Base-by-base conservation (phyloP, 116 monocot species). In the Papilionanthe hybrid region DNA sequence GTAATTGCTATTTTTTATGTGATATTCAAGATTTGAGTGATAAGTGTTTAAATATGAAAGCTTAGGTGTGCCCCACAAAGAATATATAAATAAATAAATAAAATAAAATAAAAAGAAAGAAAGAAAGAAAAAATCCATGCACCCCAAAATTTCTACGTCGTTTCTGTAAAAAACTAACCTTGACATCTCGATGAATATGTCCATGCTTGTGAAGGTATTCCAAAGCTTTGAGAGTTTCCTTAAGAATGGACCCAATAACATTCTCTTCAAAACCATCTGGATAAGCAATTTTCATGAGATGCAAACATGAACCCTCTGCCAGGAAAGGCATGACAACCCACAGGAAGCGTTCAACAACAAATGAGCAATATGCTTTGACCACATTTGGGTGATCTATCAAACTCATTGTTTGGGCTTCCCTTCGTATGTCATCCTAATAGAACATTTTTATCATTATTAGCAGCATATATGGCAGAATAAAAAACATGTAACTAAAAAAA, bases 321-420 rank as follows among this genome's bases (percentile, higher is more conserved):
- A 92, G 90, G 77, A 92, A 94, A 76, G 94, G 90, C 94, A 94
- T 94, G 55, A 94, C 84, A 5, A 94, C 94, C 94, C 92, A 92
- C 18, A 94, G 87, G 81, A 20, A 82, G 15, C 65, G 83, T 15
- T 90, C 92, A 66, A 94, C 94, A 77, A 91, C 92, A 84, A 94
- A 94, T 76, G 94, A 94, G 83, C 94, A 94, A 77, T 84, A 88
- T 57, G 84, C 86, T 72, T 83, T 90, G 56, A 94, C 88, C 17
- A 94, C 75, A 82, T 92, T 94, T 30, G 94, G 92, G 78, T 94
- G 94, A 74, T 94, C 92, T 83, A 94, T 92, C 77, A 94, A 90
- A 63, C 92, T 92, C 92, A 94, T 94, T 60, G 87, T 92, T 78
- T 92, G 92, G 65, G 94, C 90, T 84, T 94, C 94, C 82, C 85